Evolutionary conservation across 495 filamentous ascomycete species (phyloP), one percentile per base, ranked within the genome.

Genomic region (Margaritispora aquatica): DNA sequence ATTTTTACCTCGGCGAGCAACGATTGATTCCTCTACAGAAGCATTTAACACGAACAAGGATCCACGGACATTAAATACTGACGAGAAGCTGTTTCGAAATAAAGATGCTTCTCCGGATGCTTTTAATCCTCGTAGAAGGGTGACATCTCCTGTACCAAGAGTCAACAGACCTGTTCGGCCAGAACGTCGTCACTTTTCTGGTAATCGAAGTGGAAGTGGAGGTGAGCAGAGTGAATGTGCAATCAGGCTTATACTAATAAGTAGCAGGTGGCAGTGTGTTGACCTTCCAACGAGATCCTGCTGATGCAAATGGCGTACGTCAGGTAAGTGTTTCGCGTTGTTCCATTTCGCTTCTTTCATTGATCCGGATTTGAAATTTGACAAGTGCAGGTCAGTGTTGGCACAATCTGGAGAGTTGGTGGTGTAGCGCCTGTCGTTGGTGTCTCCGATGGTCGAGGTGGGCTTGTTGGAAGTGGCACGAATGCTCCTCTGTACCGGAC

Each of bases 321-420:
- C 77, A 79, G 54, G 66, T 68, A 56, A 60, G 64, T 63, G n/a
- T 10, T n/a, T n/a, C n/a, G n/a, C n/a, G n/a, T n/a, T n/a, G n/a
- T n/a, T n/a, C n/a, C n/a, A n/a, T n/a, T n/a, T n/a, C n/a, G n/a
- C n/a, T n/a, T n/a, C n/a, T 19, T 20, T 5, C 8, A 22, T 19
- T 48, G 44, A 3, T 44, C 52, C 8, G 13, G 23, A 2, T 26
- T 26, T 26, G 26, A 24, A 1, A n/a, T 26, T 51, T 24, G 22
- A 11, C 24, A 26, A 22, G 5, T 70, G 48, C 73, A 81, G 60
- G 73, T 84, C 51, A 94, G 89, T 70, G 63, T 73, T 51, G 89
- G 88, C 0, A 79, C 83, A 34, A 77, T 93, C n/a, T 96, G 92
- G 92, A 82, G 83, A 4, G 88, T 94, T 17, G 89, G 92, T 19